Evolutionary conservation across 352 stramenopile genomes (phyloP).

Genomic region (Globisporangium spiculum): DNA sequence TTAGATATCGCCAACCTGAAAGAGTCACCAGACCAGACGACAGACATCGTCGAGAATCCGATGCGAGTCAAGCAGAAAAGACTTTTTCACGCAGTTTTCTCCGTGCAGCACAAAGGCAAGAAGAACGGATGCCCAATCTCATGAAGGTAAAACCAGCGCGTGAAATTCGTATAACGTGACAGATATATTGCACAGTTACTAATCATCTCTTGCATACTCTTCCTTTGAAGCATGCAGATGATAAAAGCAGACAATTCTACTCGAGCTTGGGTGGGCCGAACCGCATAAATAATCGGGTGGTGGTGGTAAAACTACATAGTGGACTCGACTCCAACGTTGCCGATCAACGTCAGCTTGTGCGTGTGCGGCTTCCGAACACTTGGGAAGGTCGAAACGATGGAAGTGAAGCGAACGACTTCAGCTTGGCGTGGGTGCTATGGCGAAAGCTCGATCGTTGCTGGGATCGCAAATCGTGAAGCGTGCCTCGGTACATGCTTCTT

Average conservation of each 20-base stretch:
- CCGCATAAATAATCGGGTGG: constrained; percentile 13
- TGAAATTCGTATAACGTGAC: background rate
- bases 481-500: constrained; percentile 61
- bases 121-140: constrained; percentile 18
- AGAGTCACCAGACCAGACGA: background rate
- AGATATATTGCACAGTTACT: background rate
- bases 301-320: background rate
- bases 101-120: constrained; percentile 11
- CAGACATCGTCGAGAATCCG: constrained; percentile 1
- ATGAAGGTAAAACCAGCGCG: constrained; percentile 7
- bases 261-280: background rate
- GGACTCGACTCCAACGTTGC: background rate
- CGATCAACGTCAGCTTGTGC: background rate
- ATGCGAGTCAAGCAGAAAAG: constrained; percentile 3
- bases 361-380: constrained; percentile 6
- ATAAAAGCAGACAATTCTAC: background rate
- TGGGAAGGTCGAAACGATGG: constrained; percentile 26
- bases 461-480: constrained; percentile 45
- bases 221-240: constrained; percentile 13
- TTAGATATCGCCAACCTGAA: background rate
- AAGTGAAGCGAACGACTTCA: constrained; percentile 31
- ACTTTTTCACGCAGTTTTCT: constrained; percentile 17
- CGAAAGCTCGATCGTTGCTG: constrained; percentile 27
- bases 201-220: constrained; percentile 4
- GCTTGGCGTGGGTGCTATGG: constrained; percentile 21